These are phyloP conservation scores for Mortierella sp. DNA, from an alignment of 371 early-diverging fungal genomes.

Conservation along the genomic window DNA sequence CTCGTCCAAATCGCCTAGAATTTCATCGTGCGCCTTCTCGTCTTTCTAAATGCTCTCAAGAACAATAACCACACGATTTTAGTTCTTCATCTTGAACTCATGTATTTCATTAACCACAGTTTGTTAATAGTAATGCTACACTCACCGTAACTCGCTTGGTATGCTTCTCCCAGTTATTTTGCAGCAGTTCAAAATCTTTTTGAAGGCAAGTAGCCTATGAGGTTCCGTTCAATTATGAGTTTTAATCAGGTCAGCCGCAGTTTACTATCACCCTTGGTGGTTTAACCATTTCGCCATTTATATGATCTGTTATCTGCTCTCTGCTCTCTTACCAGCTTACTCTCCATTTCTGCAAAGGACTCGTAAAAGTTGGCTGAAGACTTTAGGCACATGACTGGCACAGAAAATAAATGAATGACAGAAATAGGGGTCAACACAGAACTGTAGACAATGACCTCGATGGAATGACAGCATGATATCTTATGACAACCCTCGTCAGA, in stretches of 20 bases:
- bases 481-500: not conserved
- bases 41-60: constrained; percentile 37
- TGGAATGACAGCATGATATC: not conserved
- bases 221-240: not conserved
- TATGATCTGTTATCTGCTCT: not conserved
- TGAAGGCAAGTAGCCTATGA: constrained; percentile 44
- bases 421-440: constrained; percentile 16
- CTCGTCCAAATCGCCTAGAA: constrained; percentile 50
- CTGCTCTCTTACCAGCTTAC: constrained; percentile 43
- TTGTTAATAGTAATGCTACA: no score
- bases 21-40: constrained; percentile 49
- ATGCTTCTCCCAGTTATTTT: constrained; percentile 55
- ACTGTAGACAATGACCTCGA: not conserved
- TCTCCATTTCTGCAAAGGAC: constrained; percentile 54
- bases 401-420: not conserved
- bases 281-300: not conserved
- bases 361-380: constrained; percentile 58
- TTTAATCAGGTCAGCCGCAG: not conserved
- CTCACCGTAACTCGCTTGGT: constrained; percentile 50
- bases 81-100: no score
- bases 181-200: constrained; percentile 54
- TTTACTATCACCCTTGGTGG: not conserved
- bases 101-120: no score
- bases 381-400: constrained; percentile 57
- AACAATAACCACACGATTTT: not conserved